Evolutionary conservation across 345 rosid species (phyloP), one percentile per base, ranked within the genome.

Genomic region (Toxicodendron radicans): DNA sequence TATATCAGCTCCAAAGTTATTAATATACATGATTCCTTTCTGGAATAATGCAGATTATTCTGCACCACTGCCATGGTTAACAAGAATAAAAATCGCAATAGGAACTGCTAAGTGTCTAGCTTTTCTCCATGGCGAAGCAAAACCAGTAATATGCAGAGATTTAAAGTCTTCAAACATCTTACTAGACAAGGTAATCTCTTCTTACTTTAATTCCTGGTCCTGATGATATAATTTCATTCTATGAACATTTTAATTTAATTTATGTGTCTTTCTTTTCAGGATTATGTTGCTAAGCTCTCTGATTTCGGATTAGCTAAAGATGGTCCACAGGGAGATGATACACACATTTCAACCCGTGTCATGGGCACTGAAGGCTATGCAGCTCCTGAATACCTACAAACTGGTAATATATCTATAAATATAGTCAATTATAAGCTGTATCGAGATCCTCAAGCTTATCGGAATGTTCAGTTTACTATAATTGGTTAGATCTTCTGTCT

Each of bases 341-440:
- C 87, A 0, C 90, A 88, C 30, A 79, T 90, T 38, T 61, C 95
- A 12, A 83, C 92, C 0, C 66, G 78, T 32, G 86, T 90, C n/a
- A 90, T 90, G 95, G 95, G 95, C 64, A 90, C 95, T 0, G 88
- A 72, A 79, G 95, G 95, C 56, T 90, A 90, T 16, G 91, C 92
- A 38, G 95, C 90, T 59, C 95, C 95, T 2, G 95, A 90, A 68
- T 90, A 90, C 62, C 68, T 90, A 41, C 72, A 70, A 30, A 88
- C 90, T 0, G 92, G 94, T 90, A 81, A 54, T 21, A 38, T 5
- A 38, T 38, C 43, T 38, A 6, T 38, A 7, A 38, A 7, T 7
- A 38, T 38, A 7, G 43, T 38, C 43, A 23, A 24, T 38, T 38
- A 38, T 38, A 38, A 38, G 43, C 43, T 38, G 7, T 6, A 38